A percentile compares a stretch with the other conserved stretches of the same genome.
These are phyloP conservation scores for Pilobolus umbonatus DNA, from an alignment of 192 early-diverging fungal genomes.

Conservation along the genomic window DNA sequence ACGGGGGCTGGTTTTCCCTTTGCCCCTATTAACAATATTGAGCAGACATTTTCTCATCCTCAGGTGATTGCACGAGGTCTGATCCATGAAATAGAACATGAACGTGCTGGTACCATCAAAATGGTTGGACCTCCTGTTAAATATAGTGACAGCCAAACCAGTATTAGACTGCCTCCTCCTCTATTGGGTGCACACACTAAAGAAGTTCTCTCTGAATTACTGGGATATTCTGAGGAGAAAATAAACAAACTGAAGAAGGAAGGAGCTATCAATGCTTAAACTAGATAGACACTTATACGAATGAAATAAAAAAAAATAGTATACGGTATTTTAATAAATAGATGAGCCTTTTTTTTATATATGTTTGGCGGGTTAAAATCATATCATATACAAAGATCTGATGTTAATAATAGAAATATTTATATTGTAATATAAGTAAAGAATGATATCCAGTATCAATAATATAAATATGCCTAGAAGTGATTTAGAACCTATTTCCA, in stretches of 20 bases:
- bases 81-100: constrained; percentile 80
- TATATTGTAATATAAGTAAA: neutral
- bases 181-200: constrained; percentile 84
- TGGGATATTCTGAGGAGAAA: constrained; percentile 59
- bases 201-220: constrained; percentile 60
- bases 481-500: too few species aligned
- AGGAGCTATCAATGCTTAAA: constrained; percentile 33
- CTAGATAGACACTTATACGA: too few species aligned
- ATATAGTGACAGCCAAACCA: constrained; percentile 62
- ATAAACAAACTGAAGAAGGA: constrained; percentile 42
- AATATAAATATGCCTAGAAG: too few species aligned
- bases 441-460: too few species aligned
- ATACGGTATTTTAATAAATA: too few species aligned
- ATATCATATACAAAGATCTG: neutral
- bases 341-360: too few species aligned
- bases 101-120: constrained; percentile 71
- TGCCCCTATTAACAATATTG: constrained; percentile 76
- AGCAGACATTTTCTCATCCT: constrained; percentile 73
- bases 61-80: constrained; percentile 64
- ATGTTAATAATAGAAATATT: neutral
- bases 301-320: too few species aligned
- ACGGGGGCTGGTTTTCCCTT: constrained; percentile 72
- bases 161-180: constrained; percentile 72
- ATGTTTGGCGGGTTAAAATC: too few species aligned
- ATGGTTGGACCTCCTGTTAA: constrained; percentile 73